A percentile compares a stretch with the other conserved stretches of the same genome.
These are phyloP conservation scores for Fusarium euwallaceae DNA, from an alignment of 2,329 filamentous ascomycete genomes.

Conservation along the genomic window DNA sequence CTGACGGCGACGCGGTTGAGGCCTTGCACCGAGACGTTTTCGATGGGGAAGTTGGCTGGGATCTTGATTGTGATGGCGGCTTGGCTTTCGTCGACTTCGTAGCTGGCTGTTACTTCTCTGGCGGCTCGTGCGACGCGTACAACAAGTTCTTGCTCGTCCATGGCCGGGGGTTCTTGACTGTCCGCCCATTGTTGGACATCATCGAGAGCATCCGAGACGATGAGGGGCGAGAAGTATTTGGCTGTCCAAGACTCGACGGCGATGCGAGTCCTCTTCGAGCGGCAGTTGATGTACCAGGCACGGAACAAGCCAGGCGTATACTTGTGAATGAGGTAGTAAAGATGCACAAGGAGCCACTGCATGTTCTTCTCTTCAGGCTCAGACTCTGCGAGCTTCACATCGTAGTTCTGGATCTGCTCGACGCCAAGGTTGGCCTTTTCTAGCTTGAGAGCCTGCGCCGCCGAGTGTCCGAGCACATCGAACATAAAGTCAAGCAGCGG, in stretches of 20 bases:
- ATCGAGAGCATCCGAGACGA: constrained; percentile 75
- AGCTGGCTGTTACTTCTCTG: constrained; percentile 84
- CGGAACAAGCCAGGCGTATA: constrained; percentile 84
- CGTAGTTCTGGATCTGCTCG: constrained; percentile 68
- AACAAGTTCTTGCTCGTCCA: constrained; percentile 67
- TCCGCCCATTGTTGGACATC: constrained; percentile 77
- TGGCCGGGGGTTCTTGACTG: constrained; percentile 61
- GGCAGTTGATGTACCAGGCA: constrained; percentile 85
- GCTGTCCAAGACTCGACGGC: constrained; percentile 88
- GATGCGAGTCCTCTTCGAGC: constrained; percentile 82
- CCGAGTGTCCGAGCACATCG: constrained; percentile 84
- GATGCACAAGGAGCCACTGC: constrained; percentile 85
- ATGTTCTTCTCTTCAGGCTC: constrained; percentile 79
- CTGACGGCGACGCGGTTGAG: constrained; percentile 87
- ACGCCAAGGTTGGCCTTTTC: constrained; percentile 73
- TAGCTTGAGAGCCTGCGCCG: constrained; percentile 79
- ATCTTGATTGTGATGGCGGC: constrained; percentile 87
- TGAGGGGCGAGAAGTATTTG: constrained; percentile 81
- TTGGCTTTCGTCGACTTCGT: constrained; percentile 88
- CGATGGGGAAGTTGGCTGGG: constrained; percentile 85
- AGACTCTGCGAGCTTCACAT: constrained; percentile 64
- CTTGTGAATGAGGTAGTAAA: constrained; percentile 86
- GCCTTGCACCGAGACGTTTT: constrained; percentile 80
- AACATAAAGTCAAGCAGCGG: constrained; percentile 84
- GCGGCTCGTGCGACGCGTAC: constrained; percentile 80